Percentiles rank a stretch among this genome's conserved stretches.
Evolutionary conservation across 805 yeast species (phyloP).

Genomic region (Ogataea polymorpha): DNA sequence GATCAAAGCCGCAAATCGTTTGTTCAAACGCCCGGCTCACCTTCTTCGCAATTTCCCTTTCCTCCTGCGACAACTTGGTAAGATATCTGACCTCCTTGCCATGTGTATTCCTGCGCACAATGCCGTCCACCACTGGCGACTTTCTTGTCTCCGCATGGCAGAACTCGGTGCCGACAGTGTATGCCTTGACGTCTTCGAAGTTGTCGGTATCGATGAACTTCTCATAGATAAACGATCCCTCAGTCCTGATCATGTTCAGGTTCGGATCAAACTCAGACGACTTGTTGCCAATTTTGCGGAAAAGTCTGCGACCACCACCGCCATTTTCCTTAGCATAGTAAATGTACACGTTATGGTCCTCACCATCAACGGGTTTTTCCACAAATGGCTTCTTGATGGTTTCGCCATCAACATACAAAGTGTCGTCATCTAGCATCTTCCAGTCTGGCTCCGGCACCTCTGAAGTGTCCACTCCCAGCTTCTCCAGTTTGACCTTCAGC

Average conservation of each 20-base stretch:
- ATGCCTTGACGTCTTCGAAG: constrained; percentile 97
- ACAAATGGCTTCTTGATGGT: constrained; percentile 85
- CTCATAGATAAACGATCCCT: constrained; percentile 90
- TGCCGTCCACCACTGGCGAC: constrained; percentile 99
- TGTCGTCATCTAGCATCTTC: constrained; percentile 87
- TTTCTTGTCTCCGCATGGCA: constrained; percentile 99
- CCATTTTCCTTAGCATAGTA: constrained; percentile 87
- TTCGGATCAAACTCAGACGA: constrained; percentile 93
- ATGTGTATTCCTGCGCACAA: constrained; percentile 93
- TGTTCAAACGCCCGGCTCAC: constrained; percentile 80
- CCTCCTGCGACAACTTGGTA: constrained; percentile 73
- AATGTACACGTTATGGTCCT: constrained; percentile 93
- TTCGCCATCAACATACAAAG: constrained; percentile 71
- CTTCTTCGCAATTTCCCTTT: constrained; percentile 73
- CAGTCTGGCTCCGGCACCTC: constrained; percentile 67
- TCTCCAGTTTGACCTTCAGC: constrained; percentile 54
- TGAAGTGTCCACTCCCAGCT: constrained; percentile 55
- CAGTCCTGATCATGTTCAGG: constrained; percentile 69
- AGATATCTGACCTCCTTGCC: constrained; percentile 95
- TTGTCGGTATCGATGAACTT: constrained; percentile 97
- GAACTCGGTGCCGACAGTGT: constrained; percentile 85
- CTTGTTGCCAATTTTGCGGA: constrained; percentile 95
- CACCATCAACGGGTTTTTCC: constrained; percentile 98
- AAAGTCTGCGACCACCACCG: constrained; percentile 94
- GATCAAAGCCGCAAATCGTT: constrained; percentile 95